Evolutionary conservation across 2,329 filamentous ascomycete species (phyloP).

Genomic region (Beauveria brongniartii): DNA sequence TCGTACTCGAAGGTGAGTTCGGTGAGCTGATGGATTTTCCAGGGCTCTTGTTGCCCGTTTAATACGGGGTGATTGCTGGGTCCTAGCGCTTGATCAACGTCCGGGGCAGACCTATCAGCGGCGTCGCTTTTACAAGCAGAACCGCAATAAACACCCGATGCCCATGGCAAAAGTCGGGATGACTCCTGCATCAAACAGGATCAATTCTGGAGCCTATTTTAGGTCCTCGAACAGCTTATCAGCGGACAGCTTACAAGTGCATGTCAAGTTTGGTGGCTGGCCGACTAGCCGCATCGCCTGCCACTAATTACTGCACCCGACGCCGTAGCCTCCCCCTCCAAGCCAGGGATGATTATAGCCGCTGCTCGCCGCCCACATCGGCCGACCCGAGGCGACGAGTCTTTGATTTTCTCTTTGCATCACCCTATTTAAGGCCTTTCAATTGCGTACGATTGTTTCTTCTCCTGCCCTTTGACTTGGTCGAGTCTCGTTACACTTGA

Average conservation of each 20-base stretch:
- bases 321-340: neutral
- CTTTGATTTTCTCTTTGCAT: neutral
- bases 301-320: neutral
- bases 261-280: neutral
- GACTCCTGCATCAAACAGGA: neutral
- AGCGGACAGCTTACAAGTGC: neutral
- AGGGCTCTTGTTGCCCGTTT: neutral
- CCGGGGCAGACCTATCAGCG: slow-evolving; percentile 1
- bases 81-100: neutral
- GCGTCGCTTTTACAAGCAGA: neutral
- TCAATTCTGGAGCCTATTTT: neutral
- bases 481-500: neutral
- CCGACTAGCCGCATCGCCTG: neutral
- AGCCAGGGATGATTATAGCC: neutral
- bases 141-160: neutral
- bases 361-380: slow-evolving; percentile 5
- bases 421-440: neutral
- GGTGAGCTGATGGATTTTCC: neutral
- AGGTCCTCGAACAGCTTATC: neutral
- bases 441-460: neutral
- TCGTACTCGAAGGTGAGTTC: too few species aligned
- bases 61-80: neutral
- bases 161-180: slow-evolving; percentile 5
- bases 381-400: slow-evolving; percentile 6
- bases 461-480: neutral